Evolutionary conservation across 768 basidiomycete genomes (phyloP).

Genomic region (Calocera viscosa): DNA sequence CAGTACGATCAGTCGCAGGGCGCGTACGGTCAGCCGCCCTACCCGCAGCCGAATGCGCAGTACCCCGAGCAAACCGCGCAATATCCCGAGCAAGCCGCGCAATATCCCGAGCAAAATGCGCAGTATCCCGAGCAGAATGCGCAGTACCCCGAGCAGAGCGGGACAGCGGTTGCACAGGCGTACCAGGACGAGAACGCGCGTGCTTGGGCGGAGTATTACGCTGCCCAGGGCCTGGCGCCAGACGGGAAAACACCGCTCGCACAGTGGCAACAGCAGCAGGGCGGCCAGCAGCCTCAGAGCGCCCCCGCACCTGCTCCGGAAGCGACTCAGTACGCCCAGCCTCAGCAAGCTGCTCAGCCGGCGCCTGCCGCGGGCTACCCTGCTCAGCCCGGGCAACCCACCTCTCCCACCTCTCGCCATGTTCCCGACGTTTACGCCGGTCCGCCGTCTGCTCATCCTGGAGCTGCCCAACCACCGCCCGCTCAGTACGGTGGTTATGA

Average conservation of each 20-base stretch:
- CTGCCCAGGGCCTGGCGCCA: conserved; percentile 12
- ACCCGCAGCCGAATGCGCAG: conserved; percentile 21
- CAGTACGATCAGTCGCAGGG: conserved; percentile 18
- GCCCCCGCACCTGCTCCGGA: not conserved
- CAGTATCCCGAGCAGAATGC: conserved; percentile 15
- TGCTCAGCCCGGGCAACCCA: conserved; percentile 21
- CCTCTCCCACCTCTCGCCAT: conserved; percentile 24
- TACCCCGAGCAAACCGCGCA: conserved; percentile 24
- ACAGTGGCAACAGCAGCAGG: conserved; percentile 22
- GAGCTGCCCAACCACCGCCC: conserved; percentile 13
- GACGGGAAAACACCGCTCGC: conserved; percentile 28
- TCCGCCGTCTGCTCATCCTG: conserved; percentile 17
- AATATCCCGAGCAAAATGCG: conserved; percentile 20
- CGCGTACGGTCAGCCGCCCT: conserved; percentile 23
- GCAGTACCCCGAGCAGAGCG: conserved; percentile 16
- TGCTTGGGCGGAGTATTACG: not conserved
- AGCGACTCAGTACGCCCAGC: conserved; percentile 6
- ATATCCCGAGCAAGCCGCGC: conserved; percentile 21
- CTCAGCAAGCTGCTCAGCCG: conserved; percentile 13
- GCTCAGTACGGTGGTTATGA: conserved; percentile 12
- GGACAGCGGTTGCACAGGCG: conserved; percentile 16
- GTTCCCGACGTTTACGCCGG: conserved; percentile 13
- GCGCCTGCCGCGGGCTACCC: conserved; percentile 17
- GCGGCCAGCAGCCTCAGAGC: conserved; percentile 7
- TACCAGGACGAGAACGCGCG: conserved; percentile 22